Conservation (phyloP, 805 yeast genomes). For the Candida alai region DNA sequence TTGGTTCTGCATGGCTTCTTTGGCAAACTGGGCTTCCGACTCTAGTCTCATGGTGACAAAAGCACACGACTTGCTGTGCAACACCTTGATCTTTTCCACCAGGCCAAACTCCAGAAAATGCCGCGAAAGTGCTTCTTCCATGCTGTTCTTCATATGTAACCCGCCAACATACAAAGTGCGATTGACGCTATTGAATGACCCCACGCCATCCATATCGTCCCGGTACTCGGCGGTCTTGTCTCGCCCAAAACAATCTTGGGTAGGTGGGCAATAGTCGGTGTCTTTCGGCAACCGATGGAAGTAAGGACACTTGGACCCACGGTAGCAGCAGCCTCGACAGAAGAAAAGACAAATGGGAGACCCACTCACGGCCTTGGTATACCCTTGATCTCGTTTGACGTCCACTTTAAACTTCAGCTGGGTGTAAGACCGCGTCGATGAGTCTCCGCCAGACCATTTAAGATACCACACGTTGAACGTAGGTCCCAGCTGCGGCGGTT, state of each 20-base stretch:
- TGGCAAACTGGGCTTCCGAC: conserved; percentile 85
- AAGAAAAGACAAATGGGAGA: conserved; percentile 71
- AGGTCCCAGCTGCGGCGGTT: conserved; percentile 78
- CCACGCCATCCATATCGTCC: conserved; percentile 95
- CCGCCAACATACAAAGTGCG: conserved; percentile 76
- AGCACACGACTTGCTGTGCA: conserved; percentile 64
- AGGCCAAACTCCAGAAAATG: conserved; percentile 76
- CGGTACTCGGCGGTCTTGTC: conserved; percentile 77
- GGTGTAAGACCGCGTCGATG: conserved; percentile 32
- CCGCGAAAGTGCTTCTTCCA: conserved; percentile 30
- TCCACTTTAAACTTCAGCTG: conserved; percentile 58
- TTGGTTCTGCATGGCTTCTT: conserved; percentile 91
- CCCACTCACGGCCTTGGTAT: conserved; percentile 56
- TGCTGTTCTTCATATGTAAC: conserved; percentile 34
- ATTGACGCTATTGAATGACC: conserved; percentile 68
- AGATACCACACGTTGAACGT: conserved; percentile 85
- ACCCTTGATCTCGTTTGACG: conserved; percentile 64
- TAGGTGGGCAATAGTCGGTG: conserved; percentile 53
- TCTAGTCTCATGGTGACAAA: conserved; percentile 71
- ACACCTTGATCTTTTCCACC: conserved; percentile 60
- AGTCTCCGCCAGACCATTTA: conserved; percentile 82
- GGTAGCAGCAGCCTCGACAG: conserved; percentile 83
- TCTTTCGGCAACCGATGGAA: conserved; percentile 71
- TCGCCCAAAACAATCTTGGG: conserved; percentile 89
- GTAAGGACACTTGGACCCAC: conserved; percentile 73